These are phyloP conservation scores for Sarocladium kiliense DNA, from an alignment of 2,329 filamentous ascomycete species.

Conservation along the genomic window DNA sequence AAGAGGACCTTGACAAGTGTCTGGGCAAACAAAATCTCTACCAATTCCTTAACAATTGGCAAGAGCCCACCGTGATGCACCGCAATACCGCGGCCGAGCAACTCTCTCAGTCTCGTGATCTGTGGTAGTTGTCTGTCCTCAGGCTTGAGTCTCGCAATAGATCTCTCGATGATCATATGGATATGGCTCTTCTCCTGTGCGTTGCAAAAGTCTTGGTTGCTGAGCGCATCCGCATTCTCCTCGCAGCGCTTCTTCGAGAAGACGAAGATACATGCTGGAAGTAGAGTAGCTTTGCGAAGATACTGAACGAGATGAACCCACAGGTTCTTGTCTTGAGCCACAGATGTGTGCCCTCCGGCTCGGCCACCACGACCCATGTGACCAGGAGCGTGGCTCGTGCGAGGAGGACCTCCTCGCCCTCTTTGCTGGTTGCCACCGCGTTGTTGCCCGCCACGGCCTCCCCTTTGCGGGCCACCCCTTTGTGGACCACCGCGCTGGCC, in stretches of 20 bases:
- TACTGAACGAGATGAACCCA: conserved; percentile 96
- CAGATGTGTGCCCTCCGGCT: conserved; percentile 79
- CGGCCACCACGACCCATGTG: conserved; percentile 89
- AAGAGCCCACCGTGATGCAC: conserved; percentile 93
- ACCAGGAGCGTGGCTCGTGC: conserved; percentile 61
- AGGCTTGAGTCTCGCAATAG: conserved; percentile 81
- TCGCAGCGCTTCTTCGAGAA: conserved; percentile 98
- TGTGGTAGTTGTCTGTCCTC: conserved; percentile 90
- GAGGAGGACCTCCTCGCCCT: conserved; percentile 48
- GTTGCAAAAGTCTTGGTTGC: conserved; percentile 92
- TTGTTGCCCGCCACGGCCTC: conserved; percentile 46
- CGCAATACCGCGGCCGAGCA: conserved; percentile 83
- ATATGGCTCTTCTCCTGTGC: conserved; percentile 92
- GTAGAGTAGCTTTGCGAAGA: conserved; percentile 76
- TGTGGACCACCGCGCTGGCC: conserved; percentile 31
- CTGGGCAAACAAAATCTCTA: conserved; percentile 93
- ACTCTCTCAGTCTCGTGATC: conserved; percentile 79
- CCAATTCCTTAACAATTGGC: conserved; percentile 95
- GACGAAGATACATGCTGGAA: conserved; percentile 95
- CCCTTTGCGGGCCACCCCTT: conserved; percentile 43
- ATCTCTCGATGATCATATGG: conserved; percentile 96
- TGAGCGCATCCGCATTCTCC: conserved; percentile 91
- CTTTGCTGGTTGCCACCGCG: conserved; percentile 47
- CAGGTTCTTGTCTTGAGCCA: conserved; percentile 89
- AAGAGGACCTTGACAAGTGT: conserved; percentile 96